phyloP scores from a whole-genome alignment of 2,329 filamentous ascomycete genomes.

The Paraconiothyrium sp. region DNA sequence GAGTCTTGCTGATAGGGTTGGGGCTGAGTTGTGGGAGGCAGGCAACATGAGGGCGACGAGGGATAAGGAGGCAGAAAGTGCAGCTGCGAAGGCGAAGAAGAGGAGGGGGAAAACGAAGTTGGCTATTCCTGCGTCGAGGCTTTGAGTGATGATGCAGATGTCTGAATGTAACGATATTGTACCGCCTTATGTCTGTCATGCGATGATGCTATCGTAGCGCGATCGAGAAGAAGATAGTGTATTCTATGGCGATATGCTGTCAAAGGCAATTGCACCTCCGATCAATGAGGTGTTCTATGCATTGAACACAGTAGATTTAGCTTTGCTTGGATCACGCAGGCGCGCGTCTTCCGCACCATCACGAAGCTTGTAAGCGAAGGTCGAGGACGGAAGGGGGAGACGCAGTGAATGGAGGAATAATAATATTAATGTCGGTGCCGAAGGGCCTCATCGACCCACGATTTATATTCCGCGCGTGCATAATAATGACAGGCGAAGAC shows the following conservation, averaged over 20 bases:
- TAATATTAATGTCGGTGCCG: neutral
- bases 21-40: constrained; percentile 71
- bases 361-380: neutral
- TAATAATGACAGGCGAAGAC: neutral
- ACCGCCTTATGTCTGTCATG: neutral
- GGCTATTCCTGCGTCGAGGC: constrained; percentile 39
- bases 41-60: constrained; percentile 27
- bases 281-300: no score
- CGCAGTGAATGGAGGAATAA: neutral
- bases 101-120: constrained; percentile 47
- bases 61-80: constrained; percentile 23
- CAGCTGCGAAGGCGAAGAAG: constrained; percentile 27
- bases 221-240: neutral
- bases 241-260: neutral
- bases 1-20: constrained; percentile 77
- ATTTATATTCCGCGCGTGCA: constrained; percentile 6
- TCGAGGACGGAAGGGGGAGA: neutral
- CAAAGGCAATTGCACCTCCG: no score
- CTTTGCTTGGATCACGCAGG: no score
- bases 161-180: neutral
- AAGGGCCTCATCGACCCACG: neutral
- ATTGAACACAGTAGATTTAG: no score
- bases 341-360: neutral
- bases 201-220: neutral
- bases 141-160: constrained; percentile 27